Conservation (phyloP, 1,284 basidiomycete genomes). For the Phaffia rhodozyma region DNA sequence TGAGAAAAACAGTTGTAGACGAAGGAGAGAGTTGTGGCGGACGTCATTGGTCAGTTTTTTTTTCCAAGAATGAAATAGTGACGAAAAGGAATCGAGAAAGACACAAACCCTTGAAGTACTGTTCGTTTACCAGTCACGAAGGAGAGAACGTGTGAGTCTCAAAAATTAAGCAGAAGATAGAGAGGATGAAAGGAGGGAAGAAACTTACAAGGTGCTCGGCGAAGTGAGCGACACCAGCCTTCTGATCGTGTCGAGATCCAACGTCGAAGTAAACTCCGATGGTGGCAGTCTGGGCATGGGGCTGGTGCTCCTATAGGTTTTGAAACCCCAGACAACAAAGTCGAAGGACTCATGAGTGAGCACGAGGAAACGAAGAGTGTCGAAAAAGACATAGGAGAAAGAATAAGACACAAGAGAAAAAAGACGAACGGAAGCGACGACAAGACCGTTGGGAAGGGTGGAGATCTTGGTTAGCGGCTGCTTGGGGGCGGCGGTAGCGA, state of each 20-base stretch:
- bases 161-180: neutral
- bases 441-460: constrained; percentile 17
- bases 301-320: constrained; percentile 54
- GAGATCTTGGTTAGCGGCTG: constrained; percentile 18
- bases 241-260: constrained; percentile 89
- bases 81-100: neutral
- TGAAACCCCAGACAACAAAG: constrained; percentile 24
- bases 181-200: neutral
- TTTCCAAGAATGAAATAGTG: too few species aligned
- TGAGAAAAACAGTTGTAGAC: constrained; percentile 22
- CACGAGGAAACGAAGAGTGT: neutral
- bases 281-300: constrained; percentile 92
- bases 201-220: constrained; percentile 78
- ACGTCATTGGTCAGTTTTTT: too few species aligned
- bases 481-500: constrained; percentile 14
- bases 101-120: constrained; percentile 7
- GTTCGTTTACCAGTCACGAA: neutral
- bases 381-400: neutral
- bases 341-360: neutral
- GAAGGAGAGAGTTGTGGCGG: neutral
- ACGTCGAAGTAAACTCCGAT: constrained; percentile 99
- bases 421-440: constrained; percentile 17
- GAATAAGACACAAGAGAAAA: neutral
- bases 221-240: constrained; percentile 96
- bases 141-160: neutral